Conservation (phyloP, 129 eudicot genomes). For the Flaveria trinervia region DNA sequence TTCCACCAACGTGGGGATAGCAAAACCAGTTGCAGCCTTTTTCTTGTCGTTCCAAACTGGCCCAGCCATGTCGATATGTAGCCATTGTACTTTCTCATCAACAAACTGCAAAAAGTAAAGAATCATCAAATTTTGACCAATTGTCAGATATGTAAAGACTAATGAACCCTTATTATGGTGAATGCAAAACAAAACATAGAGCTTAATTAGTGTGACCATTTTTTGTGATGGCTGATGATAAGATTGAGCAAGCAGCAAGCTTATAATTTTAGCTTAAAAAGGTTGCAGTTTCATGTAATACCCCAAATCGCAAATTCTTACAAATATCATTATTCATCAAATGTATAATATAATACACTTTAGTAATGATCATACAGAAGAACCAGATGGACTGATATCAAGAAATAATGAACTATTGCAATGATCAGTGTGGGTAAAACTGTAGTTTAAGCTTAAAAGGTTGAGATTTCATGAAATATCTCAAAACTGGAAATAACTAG, state of each 20-base stretch:
- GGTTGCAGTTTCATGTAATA: too few relatives aligned
- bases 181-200: background rate
- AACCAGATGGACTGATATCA: too few relatives aligned
- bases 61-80: conserved; percentile 96
- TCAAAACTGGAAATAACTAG: background rate
- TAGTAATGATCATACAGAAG: too few relatives aligned
- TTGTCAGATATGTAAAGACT: background rate
- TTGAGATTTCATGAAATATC: background rate
- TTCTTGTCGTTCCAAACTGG: conserved; percentile 94
- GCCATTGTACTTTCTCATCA: conserved; percentile 92
- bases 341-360: background rate
- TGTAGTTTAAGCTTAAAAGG: background rate
- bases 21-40: conserved; percentile 85
- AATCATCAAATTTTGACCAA: background rate
- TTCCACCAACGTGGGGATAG: conserved; percentile 76
- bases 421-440: background rate
- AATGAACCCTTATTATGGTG: background rate
- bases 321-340: background rate
- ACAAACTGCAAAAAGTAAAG: conserved; percentile 64
- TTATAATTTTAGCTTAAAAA: too few relatives aligned
- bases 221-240: too few relatives aligned
- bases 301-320: too few relatives aligned
- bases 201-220: background rate
- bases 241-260: too few relatives aligned
- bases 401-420: background rate